Percentiles rank a stretch among this genome's conserved stretches.
Conservation (phyloP, 2,329 filamentous ascomycete genomes). For the Tricladium varicosporioides region DNA sequence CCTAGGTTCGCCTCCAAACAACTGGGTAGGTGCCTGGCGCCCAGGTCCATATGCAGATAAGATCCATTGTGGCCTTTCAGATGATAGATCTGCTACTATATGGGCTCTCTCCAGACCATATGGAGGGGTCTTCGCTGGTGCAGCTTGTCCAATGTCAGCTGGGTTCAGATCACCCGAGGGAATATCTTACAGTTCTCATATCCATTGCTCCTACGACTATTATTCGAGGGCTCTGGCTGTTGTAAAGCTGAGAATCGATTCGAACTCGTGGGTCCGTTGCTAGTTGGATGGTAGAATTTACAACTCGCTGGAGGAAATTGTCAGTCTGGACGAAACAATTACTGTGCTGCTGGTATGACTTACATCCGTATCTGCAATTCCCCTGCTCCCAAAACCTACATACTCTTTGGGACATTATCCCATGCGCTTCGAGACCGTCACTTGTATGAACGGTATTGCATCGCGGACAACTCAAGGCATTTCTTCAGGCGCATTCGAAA, state of each 20-base stretch:
- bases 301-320: constrained; percentile 48
- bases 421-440: constrained; percentile 1
- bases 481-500: not conserved
- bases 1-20: constrained; percentile 75
- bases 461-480: not conserved
- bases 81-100: constrained; percentile 65
- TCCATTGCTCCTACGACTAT: constrained; percentile 18
- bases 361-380: constrained; percentile 52
- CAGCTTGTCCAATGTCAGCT: constrained; percentile 8
- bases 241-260: constrained; percentile 35
- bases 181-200: constrained; percentile 19
- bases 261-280: constrained; percentile 31
- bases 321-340: constrained; percentile 16
- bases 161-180: constrained; percentile 5
- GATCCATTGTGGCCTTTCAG: constrained; percentile 78
- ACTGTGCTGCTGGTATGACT: not conserved
- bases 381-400: constrained; percentile 67
- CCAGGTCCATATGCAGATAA: constrained; percentile 84
- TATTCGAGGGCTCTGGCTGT: constrained; percentile 17
- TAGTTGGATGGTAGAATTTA: constrained; percentile 53
- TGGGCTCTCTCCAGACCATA: constrained; percentile 39
- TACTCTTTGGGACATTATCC: constrained; percentile 18
- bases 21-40: constrained; percentile 71
- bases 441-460: not conserved
- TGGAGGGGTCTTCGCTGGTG: constrained; percentile 13